Percentiles rank a stretch among this genome's conserved stretches.
These are phyloP conservation scores for Aquilaria malaccensis DNA, from an alignment of 345 rosid species.

Conservation along the genomic window DNA sequence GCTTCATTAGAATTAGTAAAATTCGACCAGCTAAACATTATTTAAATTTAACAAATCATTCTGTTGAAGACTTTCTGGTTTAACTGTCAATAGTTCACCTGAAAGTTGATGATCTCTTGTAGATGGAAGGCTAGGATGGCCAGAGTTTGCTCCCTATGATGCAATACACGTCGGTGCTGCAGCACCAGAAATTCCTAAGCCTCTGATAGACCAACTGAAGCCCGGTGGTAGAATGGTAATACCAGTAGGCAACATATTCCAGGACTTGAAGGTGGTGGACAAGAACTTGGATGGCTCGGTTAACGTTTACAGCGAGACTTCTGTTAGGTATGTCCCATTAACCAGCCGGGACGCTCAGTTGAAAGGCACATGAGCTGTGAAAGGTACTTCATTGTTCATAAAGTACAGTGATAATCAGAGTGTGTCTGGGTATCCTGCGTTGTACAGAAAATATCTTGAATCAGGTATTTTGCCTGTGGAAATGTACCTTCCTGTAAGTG, in stretches of 20 bases:
- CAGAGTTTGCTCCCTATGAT: slow-evolving; percentile 81
- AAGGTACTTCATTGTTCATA: too few relatives aligned
- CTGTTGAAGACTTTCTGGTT: too few relatives aligned
- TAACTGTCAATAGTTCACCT: too few relatives aligned
- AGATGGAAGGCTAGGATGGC: slow-evolving; percentile 97
- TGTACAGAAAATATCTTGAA: too few relatives aligned
- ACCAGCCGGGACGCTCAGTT: slow-evolving; percentile 83
- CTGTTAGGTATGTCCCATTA: slow-evolving; percentile 86
- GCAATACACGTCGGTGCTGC: slow-evolving; percentile 99
- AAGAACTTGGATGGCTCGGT: slow-evolving; percentile 77
- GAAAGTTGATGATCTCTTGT: background rate
- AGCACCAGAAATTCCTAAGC: slow-evolving; percentile 72
- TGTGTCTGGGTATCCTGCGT: too few relatives aligned
- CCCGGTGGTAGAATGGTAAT: slow-evolving; percentile 99
- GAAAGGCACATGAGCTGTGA: slow-evolving; percentile 24
- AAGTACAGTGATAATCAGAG: too few relatives aligned
- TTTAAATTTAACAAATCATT: too few relatives aligned
- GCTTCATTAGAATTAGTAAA: too few relatives aligned
- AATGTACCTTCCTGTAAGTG: too few relatives aligned
- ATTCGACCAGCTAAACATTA: too few relatives aligned
- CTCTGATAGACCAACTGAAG: slow-evolving; percentile 89
- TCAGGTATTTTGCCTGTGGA: too few relatives aligned
- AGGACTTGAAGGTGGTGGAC: slow-evolving; percentile 73
- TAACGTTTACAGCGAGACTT: slow-evolving; percentile 47
- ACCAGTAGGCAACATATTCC: slow-evolving; percentile 78